A percentile compares a stretch with the other conserved stretches of the same genome.
phyloP scores from a whole-genome alignment of 805 yeast species.

The Sugiyamaella chiloensis region DNA sequence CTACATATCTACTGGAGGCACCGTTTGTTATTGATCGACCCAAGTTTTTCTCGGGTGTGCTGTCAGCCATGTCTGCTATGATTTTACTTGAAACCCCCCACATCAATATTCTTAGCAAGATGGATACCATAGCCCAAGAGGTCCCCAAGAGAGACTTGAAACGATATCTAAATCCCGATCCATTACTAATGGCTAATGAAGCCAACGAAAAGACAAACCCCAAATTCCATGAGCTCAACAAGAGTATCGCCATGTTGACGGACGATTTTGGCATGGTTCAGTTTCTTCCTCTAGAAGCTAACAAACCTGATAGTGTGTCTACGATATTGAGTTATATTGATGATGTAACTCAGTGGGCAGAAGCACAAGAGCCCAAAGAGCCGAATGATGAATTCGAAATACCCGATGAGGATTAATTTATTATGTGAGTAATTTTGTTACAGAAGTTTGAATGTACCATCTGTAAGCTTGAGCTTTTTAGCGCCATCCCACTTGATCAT shows the following conservation, averaged over 20 bases:
- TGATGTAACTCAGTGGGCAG: conserved; percentile 98
- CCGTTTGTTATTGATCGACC: conserved; percentile 88
- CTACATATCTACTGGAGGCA: conserved; percentile 88
- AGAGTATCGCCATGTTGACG: conserved; percentile 80
- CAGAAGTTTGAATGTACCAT: neutral
- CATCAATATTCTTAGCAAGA: conserved; percentile 80
- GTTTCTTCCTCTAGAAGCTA: conserved; percentile 83
- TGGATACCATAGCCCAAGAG: conserved; percentile 80
- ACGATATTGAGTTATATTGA: conserved; percentile 89
- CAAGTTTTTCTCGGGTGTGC: conserved; percentile 91
- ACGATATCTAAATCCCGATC: conserved; percentile 87
- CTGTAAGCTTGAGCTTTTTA: conserved; percentile 3
- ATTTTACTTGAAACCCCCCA: conserved; percentile 92
- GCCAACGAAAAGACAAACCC: conserved; percentile 52
- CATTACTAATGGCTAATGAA: conserved; percentile 60
- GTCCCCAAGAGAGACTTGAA: conserved; percentile 73
- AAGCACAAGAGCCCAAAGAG: conserved; percentile 93
- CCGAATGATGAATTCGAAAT: conserved; percentile 66
- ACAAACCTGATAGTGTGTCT: conserved; percentile 68
- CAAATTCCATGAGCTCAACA: conserved; percentile 67
- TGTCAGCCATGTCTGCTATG: conserved; percentile 98
- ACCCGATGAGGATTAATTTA: conserved; percentile 46
- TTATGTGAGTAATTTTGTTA: neutral
- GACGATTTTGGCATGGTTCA: conserved; percentile 99
- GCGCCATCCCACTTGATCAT: conserved; percentile 1